phyloP scores from a whole-genome alignment of 2,329 filamentous ascomycete species.

The Penicillium expansum region DNA sequence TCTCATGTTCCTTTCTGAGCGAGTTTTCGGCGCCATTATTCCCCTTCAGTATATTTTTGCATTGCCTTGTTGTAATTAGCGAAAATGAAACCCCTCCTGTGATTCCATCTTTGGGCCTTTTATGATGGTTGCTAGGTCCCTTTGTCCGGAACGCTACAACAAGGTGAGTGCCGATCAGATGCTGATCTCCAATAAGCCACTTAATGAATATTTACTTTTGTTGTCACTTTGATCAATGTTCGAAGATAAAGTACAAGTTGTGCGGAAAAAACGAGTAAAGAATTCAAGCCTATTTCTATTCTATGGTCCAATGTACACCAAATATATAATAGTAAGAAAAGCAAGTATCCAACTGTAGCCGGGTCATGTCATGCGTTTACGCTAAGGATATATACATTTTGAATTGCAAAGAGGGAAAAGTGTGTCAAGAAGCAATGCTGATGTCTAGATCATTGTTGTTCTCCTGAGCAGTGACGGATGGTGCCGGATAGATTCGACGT shows the following conservation, averaged over 20 bases:
- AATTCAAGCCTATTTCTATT: background rate
- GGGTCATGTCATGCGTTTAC: slow-evolving; percentile 19
- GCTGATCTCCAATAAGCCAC: background rate
- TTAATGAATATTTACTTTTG: background rate
- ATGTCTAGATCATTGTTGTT: background rate
- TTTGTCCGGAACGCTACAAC: background rate
- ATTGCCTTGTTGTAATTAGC: background rate
- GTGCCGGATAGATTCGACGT: background rate
- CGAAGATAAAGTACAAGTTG: background rate
- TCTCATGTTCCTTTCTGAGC: background rate
- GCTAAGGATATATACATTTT: slow-evolving; percentile 23
- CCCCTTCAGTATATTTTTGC: background rate
- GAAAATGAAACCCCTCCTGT: background rate
- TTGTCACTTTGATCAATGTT: background rate
- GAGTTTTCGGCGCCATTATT: background rate
- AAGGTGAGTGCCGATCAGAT: background rate
- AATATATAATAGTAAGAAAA: background rate
- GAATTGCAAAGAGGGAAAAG: background rate
- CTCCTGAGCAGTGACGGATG: background rate
- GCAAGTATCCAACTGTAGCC: background rate
- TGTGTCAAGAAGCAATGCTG: background rate
- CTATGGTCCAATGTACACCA: background rate
- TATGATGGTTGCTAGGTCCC: background rate
- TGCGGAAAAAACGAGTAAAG: background rate
- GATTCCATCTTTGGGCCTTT: background rate